phyloP scores from a whole-genome alignment of 1,139 yeast genomes.

The Ashbya aceris region DNA sequence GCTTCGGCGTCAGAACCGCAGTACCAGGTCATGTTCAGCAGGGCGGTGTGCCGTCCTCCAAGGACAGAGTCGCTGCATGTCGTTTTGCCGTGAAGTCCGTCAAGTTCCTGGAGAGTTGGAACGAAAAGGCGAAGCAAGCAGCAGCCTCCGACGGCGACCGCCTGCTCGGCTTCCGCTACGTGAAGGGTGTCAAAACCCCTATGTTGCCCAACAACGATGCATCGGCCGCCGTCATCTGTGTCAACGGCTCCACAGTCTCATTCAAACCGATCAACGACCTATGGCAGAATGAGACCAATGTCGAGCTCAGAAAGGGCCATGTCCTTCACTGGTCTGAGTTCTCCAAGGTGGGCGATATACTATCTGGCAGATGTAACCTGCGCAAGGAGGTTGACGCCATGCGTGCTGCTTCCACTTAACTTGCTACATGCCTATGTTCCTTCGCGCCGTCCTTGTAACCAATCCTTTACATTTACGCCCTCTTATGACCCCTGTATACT shows the following conservation, averaged over 20 bases:
- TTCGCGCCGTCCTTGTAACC: too few relatives aligned
- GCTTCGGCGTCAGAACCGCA: constrained; percentile 69
- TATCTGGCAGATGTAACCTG: constrained; percentile 55
- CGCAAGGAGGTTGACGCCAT: constrained; percentile 24
- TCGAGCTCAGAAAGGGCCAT: constrained; percentile 53
- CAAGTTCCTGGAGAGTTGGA: constrained; percentile 65
- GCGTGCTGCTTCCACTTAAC: too few relatives aligned
- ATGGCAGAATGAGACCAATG: constrained; percentile 52
- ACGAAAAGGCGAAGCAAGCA: constrained; percentile 27
- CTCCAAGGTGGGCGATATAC: constrained; percentile 51
- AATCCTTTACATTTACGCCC: too few relatives aligned
- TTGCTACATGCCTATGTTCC: too few relatives aligned
- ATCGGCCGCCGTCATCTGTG: constrained; percentile 59
- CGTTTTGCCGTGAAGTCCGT: constrained; percentile 84
- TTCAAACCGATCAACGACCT: constrained; percentile 48
- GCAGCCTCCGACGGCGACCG: constrained; percentile 28
- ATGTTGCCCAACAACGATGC: constrained; percentile 34
- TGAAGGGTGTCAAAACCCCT: constrained; percentile 33
- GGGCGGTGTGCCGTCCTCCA: constrained; percentile 92
- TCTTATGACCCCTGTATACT: too few relatives aligned
- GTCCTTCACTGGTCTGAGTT: constrained; percentile 60
- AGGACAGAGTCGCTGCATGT: constrained; percentile 87
- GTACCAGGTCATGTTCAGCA: constrained; percentile 83
- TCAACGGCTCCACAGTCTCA: constrained; percentile 53
- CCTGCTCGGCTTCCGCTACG: constrained; percentile 35